Evolutionary conservation across 371 early-diverging fungal species (phyloP).

Genomic region (Ordospora pajunii): DNA sequence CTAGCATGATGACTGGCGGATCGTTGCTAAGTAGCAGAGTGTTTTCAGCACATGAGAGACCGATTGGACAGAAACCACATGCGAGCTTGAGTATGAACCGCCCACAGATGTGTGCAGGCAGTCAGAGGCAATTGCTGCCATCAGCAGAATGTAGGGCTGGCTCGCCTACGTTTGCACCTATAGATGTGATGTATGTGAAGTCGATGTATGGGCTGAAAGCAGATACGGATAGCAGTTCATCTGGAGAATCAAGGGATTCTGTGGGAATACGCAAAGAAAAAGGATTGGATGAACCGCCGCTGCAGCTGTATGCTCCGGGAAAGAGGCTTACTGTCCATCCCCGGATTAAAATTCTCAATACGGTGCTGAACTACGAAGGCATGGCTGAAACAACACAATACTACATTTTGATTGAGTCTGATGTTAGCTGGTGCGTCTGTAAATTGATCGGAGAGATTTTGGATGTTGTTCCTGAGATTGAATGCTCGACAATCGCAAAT

Average conservation of each 20-base stretch:
- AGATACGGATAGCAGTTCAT: no score
- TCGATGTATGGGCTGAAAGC: background rate
- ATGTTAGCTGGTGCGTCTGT: background rate
- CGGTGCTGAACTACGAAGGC: background rate
- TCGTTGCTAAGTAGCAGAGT: background rate
- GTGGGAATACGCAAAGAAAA: background rate
- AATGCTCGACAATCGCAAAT: background rate
- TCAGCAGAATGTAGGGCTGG: no score
- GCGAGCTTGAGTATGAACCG: background rate
- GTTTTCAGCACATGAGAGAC: background rate
- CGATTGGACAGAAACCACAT: background rate
- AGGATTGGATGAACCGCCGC: background rate
- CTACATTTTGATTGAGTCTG: background rate
- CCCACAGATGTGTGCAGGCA: no score
- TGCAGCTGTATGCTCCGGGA: background rate
- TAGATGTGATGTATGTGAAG: slow-evolving; percentile 10
- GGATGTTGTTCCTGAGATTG: background rate
- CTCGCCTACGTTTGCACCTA: background rate
- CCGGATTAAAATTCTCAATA: background rate
- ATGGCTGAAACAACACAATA: background rate
- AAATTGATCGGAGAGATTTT: background rate
- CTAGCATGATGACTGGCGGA: background rate
- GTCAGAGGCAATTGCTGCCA: no score
- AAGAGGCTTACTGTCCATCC: background rate
- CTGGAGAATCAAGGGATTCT: background rate